These are phyloP conservation scores for Cyclotella kingstonii DNA, from an alignment of 108 stramenopile genomes.

Conservation along the genomic window DNA sequence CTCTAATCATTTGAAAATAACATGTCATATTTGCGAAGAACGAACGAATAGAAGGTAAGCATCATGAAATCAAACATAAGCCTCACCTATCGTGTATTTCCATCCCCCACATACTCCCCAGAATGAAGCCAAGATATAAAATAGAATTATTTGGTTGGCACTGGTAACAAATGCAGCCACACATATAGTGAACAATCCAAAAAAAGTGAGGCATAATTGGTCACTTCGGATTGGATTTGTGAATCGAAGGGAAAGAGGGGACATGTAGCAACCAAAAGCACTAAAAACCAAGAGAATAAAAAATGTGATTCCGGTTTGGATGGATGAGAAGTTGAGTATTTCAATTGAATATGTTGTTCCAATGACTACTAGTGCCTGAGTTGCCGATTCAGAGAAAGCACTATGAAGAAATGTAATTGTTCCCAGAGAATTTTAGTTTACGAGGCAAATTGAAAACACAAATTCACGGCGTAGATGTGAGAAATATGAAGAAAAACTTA, in stretches of 20 bases:
- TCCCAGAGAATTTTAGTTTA: background rate
- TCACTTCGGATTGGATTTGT: constrained; percentile 17
- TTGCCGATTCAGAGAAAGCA: constrained; percentile 35
- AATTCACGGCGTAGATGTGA: no score
- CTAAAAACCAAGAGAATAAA: constrained; percentile 22
- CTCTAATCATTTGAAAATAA: constrained; percentile 10
- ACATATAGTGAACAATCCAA: constrained; percentile 20
- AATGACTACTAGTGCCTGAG: constrained; percentile 27
- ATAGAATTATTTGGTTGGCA: constrained; percentile 8
- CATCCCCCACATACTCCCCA: constrained; percentile 44
- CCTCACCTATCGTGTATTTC: constrained; percentile 36
- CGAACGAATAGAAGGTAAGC: no score
- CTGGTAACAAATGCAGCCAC: constrained; percentile 21
- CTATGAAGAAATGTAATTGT: background rate
- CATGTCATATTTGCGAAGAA: background rate
- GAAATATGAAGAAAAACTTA: no score
- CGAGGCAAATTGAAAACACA: no score
- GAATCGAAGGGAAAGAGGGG: constrained; percentile 3
- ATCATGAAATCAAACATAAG: background rate
- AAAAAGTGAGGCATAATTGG: constrained; percentile 19
- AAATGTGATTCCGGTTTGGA: constrained; percentile 20
- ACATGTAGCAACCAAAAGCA: constrained; percentile 22
- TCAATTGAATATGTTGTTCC: constrained; percentile 43
- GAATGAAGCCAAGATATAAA: constrained; percentile 21
- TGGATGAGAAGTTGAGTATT: constrained; percentile 16